These are phyloP conservation scores for Laguncularia racemosa DNA, from an alignment of 345 rosid genomes.

Conservation along the genomic window DNA sequence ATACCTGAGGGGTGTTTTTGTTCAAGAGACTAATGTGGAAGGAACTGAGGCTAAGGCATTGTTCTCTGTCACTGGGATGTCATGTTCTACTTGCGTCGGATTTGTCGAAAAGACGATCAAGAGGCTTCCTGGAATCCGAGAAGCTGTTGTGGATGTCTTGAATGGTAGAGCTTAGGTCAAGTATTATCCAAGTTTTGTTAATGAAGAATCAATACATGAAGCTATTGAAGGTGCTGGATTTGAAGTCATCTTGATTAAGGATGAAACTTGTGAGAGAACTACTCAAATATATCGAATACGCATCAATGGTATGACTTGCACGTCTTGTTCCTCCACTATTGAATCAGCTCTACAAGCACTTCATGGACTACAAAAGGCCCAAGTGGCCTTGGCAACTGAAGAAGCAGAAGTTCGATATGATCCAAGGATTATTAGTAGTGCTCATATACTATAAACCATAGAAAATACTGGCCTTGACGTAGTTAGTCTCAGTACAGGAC, in stretches of 20 bases:
- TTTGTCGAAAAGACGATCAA: conserved; percentile 88
- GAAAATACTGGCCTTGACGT: conserved; percentile 71
- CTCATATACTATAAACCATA: conserved; percentile 35
- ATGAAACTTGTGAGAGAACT: no score
- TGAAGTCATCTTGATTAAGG: no score
- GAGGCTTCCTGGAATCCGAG: conserved; percentile 72
- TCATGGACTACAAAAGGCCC: conserved; percentile 60
- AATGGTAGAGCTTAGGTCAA: conserved; percentile 58
- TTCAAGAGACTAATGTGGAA: conserved; percentile 14
- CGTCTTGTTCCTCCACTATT: no score
- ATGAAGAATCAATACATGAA: no score
- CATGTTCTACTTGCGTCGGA: conserved; percentile 86
- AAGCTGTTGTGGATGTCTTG: conserved; percentile 77
- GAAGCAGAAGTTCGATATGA: no score
- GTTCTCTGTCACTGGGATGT: conserved; percentile 70
- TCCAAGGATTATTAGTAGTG: conserved; percentile 20
- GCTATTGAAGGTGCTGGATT: no score
- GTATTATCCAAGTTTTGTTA: conserved; percentile 51
- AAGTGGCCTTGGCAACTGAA: conserved; percentile 82
- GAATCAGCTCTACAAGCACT: conserved; percentile 48
- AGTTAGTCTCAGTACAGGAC: conserved; percentile 61
- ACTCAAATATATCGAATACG: no score
- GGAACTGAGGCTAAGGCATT: conserved; percentile 44
- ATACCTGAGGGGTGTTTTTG: conserved; percentile 44
- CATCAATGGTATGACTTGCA: no score